Evolutionary conservation across 1,139 yeast genomes (phyloP), one percentile per base, ranked within the genome.

Genomic region (Geotrichum siamense): DNA sequence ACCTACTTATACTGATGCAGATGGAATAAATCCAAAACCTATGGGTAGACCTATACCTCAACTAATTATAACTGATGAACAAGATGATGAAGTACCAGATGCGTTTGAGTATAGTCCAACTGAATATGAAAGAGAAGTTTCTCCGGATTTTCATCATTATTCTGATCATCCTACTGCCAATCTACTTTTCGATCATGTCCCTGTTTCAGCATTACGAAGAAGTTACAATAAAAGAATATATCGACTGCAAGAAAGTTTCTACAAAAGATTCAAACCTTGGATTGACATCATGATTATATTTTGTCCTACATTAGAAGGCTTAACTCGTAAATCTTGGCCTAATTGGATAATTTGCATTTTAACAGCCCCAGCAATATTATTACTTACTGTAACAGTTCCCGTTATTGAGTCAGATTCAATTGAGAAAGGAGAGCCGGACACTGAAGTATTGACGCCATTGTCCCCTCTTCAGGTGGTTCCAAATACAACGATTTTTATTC

Each of bases 331-430:
- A 43, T 53, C 59, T 1, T 53, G 57, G 57, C 45, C 46, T 23
- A 53, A 53, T 25, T 47, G 51, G 19, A 30, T 58, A 6, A 43
- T 70, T 1, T 39, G 70, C n/a, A 55, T 72, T 5, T 45, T 62
- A 12, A 56, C 67, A 5, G 60, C 71, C 1, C 80, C 80, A 1
- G 59, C 74, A 1, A 64, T 72, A 1, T 49, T 74, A 1, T 36
- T 73, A 2, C 60, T 77, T 15, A 64, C 75, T 17, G 32, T 73
- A 3, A 68, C 79, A 0, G 65, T 71, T 1, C 82, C 83, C 0
- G 78, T 75, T 1, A 58, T 67, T 36, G 62, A 60, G 25, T 55
- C 54, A 12, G 55, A 53, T n/a, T 50, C 53, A 5, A 43, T 46
- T 6, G 51, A 50, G 12, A 45, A 49, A n/a, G 53, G 48, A 16